Evolutionary conservation across 257 asterid species (phyloP), one percentile per base, ranked within the genome.

Genomic region (Solanum ossicruentum): DNA sequence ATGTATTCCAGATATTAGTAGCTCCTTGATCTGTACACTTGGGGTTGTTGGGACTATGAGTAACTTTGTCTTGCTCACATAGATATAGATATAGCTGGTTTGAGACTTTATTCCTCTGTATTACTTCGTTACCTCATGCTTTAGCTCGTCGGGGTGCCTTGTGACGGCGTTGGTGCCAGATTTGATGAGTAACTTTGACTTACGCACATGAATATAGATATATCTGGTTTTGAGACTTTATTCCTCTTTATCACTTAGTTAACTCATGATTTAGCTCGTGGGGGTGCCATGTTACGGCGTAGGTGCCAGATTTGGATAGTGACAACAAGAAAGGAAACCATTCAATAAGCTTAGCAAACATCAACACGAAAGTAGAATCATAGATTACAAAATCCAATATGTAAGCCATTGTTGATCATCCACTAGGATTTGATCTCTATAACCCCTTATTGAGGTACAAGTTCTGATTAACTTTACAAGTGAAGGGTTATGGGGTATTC

Each of bases 401-500:
- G 97, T 95, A 63, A 96, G 98, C 99, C 98, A 96, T 85, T 96
- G 99, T 86, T 96, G 98, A 93, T 95, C 97, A 85, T 96, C 99
- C 26, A 5, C 85, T 36, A 95, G 89, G 98, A 93, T 88, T 96
- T 93, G 8, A 92, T 89, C 92, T 96, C 97, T 80, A 96, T 36
- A 36, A 36, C 41, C 6, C 41, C 6, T 5, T 36, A 36, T 36
- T 36, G 41, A 36, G 41, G 6, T 36, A 3, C 41, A 36, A 36
- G 6, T 3, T 36, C 41, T 36, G 41, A 36, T 36, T 3, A 4
- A 36, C 6, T 36, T 36, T 36, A 36, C 41, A 36, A 36, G 41
- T 4, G 41, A 32, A 32, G 36, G 20, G 28, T 65, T 65, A 28
- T 28, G 39, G 20, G 43, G n/a, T 1, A 65, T 65, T 65, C 5